Evolutionary conservation across 106 monocot species (phyloP).

Genomic region (Ottelia alismoides): DNA sequence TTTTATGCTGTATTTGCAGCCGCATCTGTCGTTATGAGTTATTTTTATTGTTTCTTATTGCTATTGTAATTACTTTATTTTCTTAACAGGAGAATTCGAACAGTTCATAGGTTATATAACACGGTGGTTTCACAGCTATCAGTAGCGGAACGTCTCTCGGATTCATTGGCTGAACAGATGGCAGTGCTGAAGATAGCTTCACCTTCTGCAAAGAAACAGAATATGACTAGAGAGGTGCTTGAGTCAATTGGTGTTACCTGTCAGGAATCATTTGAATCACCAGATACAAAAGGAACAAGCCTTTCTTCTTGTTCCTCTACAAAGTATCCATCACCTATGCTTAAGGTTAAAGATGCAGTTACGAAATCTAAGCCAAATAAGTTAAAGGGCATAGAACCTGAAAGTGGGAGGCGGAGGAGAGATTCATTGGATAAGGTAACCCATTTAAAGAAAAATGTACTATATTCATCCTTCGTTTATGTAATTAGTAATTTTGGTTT

Average conservation of each 20-base stretch:
- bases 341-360: slow-evolving; percentile 5
- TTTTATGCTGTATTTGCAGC: too few species aligned
- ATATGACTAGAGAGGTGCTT: slow-evolving; percentile 49
- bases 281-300: slow-evolving; percentile 15
- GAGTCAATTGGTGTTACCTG: slow-evolving; percentile 82
- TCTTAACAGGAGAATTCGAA: slow-evolving; percentile 37
- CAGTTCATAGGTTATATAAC: slow-evolving; percentile 66
- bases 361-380: slow-evolving; percentile 9
- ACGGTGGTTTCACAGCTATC: slow-evolving; percentile 74
- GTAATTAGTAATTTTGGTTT: too few species aligned
- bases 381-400: slow-evolving; percentile 34
- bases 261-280: slow-evolving; percentile 36
- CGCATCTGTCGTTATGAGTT: too few species aligned
- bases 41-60: too few species aligned
- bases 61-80: too few species aligned
- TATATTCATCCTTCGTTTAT: too few species aligned
- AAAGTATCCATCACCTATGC: slow-evolving; percentile 17
- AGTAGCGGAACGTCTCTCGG: slow-evolving; percentile 77
- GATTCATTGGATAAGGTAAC: slow-evolving; percentile 70
- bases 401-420: slow-evolving; percentile 70
- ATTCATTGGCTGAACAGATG: slow-evolving; percentile 73
- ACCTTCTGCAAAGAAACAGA: slow-evolving; percentile 29
- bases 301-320: slow-evolving; percentile 20
- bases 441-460: too few species aligned
- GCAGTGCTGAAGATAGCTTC: slow-evolving; percentile 44